phyloP scores from a whole-genome alignment of 2,329 filamentous ascomycete species.

The Pseudocercospora fuligena region DNA sequence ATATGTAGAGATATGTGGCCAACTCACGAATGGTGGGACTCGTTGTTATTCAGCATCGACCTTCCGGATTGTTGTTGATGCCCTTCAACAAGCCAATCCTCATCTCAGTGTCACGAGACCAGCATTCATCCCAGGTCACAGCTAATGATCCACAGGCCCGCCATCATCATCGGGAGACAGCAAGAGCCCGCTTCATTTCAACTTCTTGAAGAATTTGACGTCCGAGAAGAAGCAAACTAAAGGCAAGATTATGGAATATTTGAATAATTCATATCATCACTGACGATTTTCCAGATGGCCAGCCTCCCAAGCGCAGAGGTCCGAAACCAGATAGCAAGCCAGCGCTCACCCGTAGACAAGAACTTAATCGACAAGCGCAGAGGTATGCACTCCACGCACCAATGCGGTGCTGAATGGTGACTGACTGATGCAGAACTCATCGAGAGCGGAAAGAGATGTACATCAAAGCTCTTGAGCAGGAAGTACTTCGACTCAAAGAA shows the following conservation, averaged over 20 bases:
- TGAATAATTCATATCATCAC: neutral
- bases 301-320: constrained; percentile 84
- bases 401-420: neutral
- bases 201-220: constrained; percentile 66
- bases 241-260: constrained; percentile 56
- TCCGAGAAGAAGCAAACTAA: constrained; percentile 75
- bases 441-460: constrained; percentile 96
- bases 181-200: constrained; percentile 37
- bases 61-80: too few species aligned
- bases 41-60: too few species aligned
- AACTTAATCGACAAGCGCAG: constrained; percentile 93
- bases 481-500: constrained; percentile 87
- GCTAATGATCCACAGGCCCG: constrained; percentile 10
- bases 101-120: neutral
- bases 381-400: constrained; percentile 59
- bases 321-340: constrained; percentile 97
- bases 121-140: neutral
- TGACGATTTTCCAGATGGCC: constrained; percentile 66
- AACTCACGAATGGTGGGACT: neutral
- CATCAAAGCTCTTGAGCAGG: constrained; percentile 90
- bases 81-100: too few species aligned
- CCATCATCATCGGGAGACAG: constrained; percentile 26
- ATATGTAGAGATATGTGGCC: neutral
- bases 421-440: constrained; percentile 71
- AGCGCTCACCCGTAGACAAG: constrained; percentile 86